phyloP scores from a whole-genome alignment of 768 basidiomycete genomes.

The Wakefieldia striispora region DNA sequence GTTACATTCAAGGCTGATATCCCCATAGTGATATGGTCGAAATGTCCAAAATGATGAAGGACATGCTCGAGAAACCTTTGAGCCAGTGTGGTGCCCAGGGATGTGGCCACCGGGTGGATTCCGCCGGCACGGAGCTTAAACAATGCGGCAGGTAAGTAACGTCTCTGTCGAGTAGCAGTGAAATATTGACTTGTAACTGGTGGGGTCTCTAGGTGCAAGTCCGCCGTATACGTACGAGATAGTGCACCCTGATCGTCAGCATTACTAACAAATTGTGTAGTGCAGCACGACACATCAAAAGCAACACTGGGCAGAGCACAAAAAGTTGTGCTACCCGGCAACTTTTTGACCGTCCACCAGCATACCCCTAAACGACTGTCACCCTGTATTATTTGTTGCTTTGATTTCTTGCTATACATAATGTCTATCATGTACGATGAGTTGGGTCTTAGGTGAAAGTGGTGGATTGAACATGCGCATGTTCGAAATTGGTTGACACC shows the following conservation, averaged over 20 bases:
- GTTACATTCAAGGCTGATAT: background rate
- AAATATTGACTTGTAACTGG: background rate
- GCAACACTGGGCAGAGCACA: slow-evolving; percentile 37
- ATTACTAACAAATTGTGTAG: slow-evolving; percentile 19
- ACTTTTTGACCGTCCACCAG: slow-evolving; percentile 25
- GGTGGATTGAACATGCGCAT: too few species aligned
- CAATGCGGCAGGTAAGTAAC: slow-evolving; percentile 37
- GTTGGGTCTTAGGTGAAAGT: too few species aligned
- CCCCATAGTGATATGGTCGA: slow-evolving; percentile 25
- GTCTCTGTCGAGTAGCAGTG: background rate
- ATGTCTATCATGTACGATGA: too few species aligned
- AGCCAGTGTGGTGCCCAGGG: slow-evolving; percentile 32
- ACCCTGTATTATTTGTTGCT: too few species aligned
- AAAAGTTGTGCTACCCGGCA: slow-evolving; percentile 32
- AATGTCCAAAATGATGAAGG: slow-evolving; percentile 30
- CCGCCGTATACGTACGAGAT: slow-evolving; percentile 40
- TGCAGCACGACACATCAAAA: slow-evolving; percentile 38
- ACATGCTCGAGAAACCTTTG: slow-evolving; percentile 29
- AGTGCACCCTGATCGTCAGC: background rate
- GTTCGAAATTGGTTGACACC: too few species aligned
- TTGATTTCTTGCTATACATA: too few species aligned
- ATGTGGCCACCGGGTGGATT: slow-evolving; percentile 22
- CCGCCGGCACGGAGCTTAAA: slow-evolving; percentile 23
- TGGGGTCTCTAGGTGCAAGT: slow-evolving; percentile 36
- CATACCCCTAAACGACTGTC: too few species aligned